Evolutionary conservation across 805 yeast species (phyloP), one percentile per base, ranked within the genome.

Genomic region (Cyberlindnera galapagoensis): DNA sequence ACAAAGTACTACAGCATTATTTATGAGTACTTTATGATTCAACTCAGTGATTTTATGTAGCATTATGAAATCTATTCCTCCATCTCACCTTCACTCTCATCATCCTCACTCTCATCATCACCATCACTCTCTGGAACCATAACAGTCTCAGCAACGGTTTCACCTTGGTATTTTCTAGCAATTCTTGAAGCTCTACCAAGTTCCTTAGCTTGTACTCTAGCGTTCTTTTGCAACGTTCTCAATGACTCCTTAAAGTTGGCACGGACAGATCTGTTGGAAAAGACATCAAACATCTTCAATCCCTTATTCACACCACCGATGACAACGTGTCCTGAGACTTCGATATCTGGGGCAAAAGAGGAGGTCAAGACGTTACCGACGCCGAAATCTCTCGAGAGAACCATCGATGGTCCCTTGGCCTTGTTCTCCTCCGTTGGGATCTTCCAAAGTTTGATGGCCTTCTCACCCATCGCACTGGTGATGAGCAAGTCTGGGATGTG

Each of bases 401-500:
- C 80, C 94, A 92, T 81, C 15, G 90, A 77, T 24, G 98, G 97
- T 7, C 68, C 59, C 36, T 51, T 42, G n/a, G 18, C 4, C n/a
- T n/a, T 28, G 10, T 30, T 39, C 7, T 29, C 13, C 7, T 42
- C 39, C 9, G 44, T 40, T 11, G 75, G 69, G 38, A 83, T 67
- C 51, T 84, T 83, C 98, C 98, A 92, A 32, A 92, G 62, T 59
- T 92, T 92, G 34, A 87, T 75, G 9, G 62, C 59, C 59, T 83
- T 84, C 49, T 92, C 98, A 35, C 88, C 84, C 87, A 83, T 81
- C 6, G 96, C 95, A 31, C 92, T 79, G 1, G 97, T 85, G 16
- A 78, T 75, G 52, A 92, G 58, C 67, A 84, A 61, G 13, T 90
- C 92, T 17, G 79, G 77, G 20, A 86, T 55, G 52, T 64, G 71